Evolutionary conservation across 495 filamentous ascomycete genomes (phyloP), one percentile per base, ranked within the genome.

Genomic region (Podospora bellae-mahoneyi): DNA sequence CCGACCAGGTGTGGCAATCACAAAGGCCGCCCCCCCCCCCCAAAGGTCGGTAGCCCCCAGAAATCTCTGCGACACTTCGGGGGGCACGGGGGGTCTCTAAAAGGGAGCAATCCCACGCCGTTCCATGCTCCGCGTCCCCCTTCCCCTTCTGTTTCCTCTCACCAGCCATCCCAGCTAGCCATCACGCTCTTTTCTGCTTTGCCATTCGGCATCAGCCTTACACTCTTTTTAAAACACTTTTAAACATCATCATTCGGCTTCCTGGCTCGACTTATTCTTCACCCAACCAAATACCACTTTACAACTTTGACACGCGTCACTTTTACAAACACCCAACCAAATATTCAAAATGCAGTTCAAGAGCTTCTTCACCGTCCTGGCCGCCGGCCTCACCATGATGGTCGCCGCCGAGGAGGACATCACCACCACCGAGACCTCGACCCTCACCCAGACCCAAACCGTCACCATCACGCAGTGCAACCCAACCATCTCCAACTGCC

Each of bases 381-480:
- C 78, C 64, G 69, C 73, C 34, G 71, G 72, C 71, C 68, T 73
- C 59, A 68, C 76, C 32, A 39, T 77, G 34, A 39, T 77, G 66
- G 75, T 69, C 32, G 62, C 69, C 66, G 75, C 73, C 39, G 32
- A 76, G 57, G 72, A 73, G 56, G 65, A 53, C 59, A 67, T 73
- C 60, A 73, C 68, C 57, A 76, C 66, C 68, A 80, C 75, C 60
- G 76, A 75, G 48, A 82, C 82, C 57, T 78, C 80, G 67, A 82
- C 80, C 28, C 74, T 76, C 64, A 81, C 79, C 66, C 68, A 80
- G 71, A 82, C 81, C 44, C 69, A 77, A 64, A 82, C 80, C 32
- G 71, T 82, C 73, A 84, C 83, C 71, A 79, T 84, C 71, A 82
- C 80, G 66, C 68, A 78, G 75, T 82, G 81, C 78, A 81, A 78